These are phyloP conservation scores for Hydnomerulius pinastri DNA, from an alignment of 768 basidiomycete genomes.

Conservation along the genomic window DNA sequence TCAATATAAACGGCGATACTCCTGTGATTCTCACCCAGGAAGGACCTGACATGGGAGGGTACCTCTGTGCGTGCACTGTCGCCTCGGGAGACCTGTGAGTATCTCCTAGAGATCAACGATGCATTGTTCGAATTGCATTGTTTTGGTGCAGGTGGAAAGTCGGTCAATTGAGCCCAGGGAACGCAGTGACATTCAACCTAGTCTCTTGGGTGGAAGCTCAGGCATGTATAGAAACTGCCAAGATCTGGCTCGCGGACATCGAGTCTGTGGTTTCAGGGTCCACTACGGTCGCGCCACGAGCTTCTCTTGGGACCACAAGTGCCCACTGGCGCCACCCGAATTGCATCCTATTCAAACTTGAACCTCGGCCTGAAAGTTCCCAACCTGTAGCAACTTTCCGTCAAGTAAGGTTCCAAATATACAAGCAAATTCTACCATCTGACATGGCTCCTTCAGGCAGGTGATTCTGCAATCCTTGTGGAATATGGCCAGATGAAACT, in stretches of 20 bases:
- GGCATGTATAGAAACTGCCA: slow-evolving; percentile 20
- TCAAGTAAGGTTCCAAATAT: slow-evolving; percentile 41
- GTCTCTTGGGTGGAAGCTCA: slow-evolving; percentile 46
- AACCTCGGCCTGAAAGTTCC: slow-evolving; percentile 3
- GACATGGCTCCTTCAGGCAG: slow-evolving; percentile 43
- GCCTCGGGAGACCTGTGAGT: slow-evolving; percentile 52
- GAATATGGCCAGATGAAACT: slow-evolving; percentile 61
- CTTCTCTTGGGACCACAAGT: background rate
- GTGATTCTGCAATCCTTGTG: slow-evolving; percentile 62
- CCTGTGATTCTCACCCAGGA: slow-evolving; percentile 66
- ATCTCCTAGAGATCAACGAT: background rate
- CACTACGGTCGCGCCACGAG: background rate
- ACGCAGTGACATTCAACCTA: slow-evolving; percentile 52
- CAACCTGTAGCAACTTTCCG: slow-evolving; percentile 48
- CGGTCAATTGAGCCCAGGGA: slow-evolving; percentile 63
- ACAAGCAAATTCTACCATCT: no score
- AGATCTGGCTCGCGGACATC: slow-evolving; percentile 34
- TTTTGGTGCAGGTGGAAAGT: slow-evolving; percentile 59
- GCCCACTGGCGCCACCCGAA: background rate
- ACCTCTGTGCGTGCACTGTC: slow-evolving; percentile 57
- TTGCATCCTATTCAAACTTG: slow-evolving; percentile 15
- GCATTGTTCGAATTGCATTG: background rate
- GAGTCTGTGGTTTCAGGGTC: slow-evolving; percentile 4
- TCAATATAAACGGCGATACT: slow-evolving; percentile 71
- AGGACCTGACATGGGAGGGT: slow-evolving; percentile 66